Conservation (phyloP, 805 yeast species). For the Nakazawaea wyomingensis region DNA sequence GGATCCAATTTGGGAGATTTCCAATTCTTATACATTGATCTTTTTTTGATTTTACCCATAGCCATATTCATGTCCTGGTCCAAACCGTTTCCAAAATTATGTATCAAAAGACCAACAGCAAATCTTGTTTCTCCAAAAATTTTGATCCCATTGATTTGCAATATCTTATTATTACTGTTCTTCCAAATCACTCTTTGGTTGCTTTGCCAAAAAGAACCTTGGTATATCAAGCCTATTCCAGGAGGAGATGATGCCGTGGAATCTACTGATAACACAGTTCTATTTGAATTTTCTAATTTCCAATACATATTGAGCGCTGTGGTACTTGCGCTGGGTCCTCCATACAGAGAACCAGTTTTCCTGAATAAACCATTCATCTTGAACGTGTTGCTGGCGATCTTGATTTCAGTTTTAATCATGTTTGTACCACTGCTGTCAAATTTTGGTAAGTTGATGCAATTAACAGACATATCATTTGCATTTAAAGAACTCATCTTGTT, state of each 20-base stretch:
- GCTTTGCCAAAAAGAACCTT: constrained; percentile 47
- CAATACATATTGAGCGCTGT: constrained; percentile 85
- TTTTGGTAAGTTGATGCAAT: constrained; percentile 68
- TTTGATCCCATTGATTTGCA: constrained; percentile 74
- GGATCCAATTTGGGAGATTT: constrained; percentile 96
- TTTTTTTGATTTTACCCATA: constrained; percentile 84
- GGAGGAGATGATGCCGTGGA: constrained; percentile 79
- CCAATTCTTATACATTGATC: constrained; percentile 91
- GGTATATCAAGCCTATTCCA: constrained; percentile 80
- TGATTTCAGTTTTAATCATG: constrained; percentile 53
- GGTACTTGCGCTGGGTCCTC: constrained; percentile 87
- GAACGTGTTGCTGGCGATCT: constrained; percentile 48
- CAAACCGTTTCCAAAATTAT: constrained; percentile 58
- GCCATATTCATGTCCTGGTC: constrained; percentile 99
- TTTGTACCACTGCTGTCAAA: constrained; percentile 41
- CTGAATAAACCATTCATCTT: constrained; percentile 66
- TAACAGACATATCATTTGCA: constrained; percentile 51
- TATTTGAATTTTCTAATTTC: constrained; percentile 77
- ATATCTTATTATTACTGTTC: constrained; percentile 54
- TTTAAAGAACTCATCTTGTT: constrained; percentile 50
- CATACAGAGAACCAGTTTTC: constrained; percentile 74
- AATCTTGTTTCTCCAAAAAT: constrained; percentile 88
- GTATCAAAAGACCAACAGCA: constrained; percentile 83
- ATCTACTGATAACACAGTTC: constrained; percentile 83
- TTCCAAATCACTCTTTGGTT: constrained; percentile 73